phyloP scores from a whole-genome alignment of 2,329 filamentous ascomycete species.

The Paraphaeosphaeria sporulosa region DNA sequence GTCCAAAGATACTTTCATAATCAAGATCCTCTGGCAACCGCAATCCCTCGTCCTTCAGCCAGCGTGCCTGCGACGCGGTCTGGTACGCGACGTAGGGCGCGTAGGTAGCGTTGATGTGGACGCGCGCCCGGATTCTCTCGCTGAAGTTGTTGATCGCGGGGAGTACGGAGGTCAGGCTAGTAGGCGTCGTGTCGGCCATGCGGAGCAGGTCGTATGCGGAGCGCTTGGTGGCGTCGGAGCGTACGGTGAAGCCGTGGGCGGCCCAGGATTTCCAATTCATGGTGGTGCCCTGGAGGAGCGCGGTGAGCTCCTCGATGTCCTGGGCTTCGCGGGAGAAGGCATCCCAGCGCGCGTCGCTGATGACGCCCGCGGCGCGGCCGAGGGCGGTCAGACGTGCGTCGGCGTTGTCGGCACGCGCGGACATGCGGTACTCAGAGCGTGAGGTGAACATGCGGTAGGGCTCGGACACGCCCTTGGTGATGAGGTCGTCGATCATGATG shows the following conservation, averaged over 20 bases:
- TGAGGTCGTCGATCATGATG: constrained; percentile 97
- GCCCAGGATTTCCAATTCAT: constrained; percentile 73
- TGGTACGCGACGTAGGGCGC: constrained; percentile 85
- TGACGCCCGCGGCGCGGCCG: constrained; percentile 77
- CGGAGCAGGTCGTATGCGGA: constrained; percentile 83
- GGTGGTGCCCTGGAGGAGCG: constrained; percentile 64
- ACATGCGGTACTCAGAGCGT: constrained; percentile 94
- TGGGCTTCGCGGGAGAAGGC: constrained; percentile 70
- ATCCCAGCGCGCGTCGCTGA: constrained; percentile 80
- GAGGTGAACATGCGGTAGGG: constrained; percentile 99
- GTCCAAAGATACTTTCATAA: constrained; percentile 74
- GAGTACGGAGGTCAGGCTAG: constrained; percentile 65
- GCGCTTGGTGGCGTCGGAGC: constrained; percentile 70
- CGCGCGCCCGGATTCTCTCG: constrained; percentile 68
- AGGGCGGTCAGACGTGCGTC: constrained; percentile 83
- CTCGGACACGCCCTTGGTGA: constrained; percentile 95
- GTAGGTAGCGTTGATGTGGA: constrained; percentile 84
- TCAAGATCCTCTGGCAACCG: constrained; percentile 76
- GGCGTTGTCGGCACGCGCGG: constrained; percentile 90
- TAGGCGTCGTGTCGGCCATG: constrained; percentile 61
- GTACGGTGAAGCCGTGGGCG: constrained; percentile 72
- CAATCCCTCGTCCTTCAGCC: constrained; percentile 79
- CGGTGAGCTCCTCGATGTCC: constrained; percentile 72
- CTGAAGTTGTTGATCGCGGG: constrained; percentile 64
- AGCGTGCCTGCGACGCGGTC: constrained; percentile 67